phyloP scores from a whole-genome alignment of 139 green algal genomes.

The Volvox africanus region DNA sequence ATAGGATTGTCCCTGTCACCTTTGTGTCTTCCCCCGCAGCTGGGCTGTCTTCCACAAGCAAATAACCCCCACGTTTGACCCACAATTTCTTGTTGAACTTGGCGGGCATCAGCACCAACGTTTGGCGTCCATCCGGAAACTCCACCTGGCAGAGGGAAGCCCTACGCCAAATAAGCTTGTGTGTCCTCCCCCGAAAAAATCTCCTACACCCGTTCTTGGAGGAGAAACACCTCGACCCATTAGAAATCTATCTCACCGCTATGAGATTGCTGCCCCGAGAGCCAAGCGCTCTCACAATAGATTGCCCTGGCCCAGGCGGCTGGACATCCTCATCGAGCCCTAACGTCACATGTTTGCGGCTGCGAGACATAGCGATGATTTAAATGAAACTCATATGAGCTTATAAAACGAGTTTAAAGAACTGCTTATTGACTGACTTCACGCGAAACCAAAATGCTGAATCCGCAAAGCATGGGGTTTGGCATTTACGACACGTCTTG shows the following conservation, averaged over 20 bases:
- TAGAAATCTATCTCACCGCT: constrained; percentile 34
- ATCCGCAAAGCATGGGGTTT: too few species aligned
- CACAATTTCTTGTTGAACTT: constrained; percentile 89
- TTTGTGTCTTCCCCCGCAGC: constrained; percentile 28
- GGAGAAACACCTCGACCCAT: not conserved
- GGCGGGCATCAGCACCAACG: constrained; percentile 77
- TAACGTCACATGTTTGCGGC: constrained; percentile 57
- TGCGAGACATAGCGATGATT: constrained; percentile 23
- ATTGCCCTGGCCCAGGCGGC: constrained; percentile 51
- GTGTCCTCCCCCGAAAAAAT: not conserved
- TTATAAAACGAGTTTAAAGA: too few species aligned
- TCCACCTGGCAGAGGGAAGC: constrained; percentile 67
- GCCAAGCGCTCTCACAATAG: constrained; percentile 52
- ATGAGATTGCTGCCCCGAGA: constrained; percentile 61
- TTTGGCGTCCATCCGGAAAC: constrained; percentile 67
- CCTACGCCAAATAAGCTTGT: not conserved
- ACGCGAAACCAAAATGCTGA: too few species aligned
- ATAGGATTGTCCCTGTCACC: constrained; percentile 72
- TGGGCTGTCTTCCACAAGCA: constrained; percentile 68
- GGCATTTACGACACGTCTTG: too few species aligned
- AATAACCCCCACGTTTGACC: constrained; percentile 76
- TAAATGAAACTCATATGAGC: not conserved
- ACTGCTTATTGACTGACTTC: too few species aligned
- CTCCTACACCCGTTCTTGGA: not conserved
- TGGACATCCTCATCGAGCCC: constrained; percentile 49